Evolutionary conservation across 306 rosid genomes (phyloP).

Genomic region (Senna siamea): DNA sequence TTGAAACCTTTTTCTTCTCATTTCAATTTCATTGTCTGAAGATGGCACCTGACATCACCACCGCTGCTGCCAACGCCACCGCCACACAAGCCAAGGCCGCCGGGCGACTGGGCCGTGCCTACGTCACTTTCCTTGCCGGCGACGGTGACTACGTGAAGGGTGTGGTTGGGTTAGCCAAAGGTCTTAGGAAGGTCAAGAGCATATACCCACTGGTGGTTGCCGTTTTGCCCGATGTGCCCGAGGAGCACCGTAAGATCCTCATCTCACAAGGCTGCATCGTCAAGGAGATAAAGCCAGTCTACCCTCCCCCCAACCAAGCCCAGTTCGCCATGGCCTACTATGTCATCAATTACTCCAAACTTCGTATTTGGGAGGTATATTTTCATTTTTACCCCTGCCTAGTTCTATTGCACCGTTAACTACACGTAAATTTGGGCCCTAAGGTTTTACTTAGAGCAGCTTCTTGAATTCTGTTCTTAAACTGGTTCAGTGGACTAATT

Average conservation of each 20-base stretch:
- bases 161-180: conserved; percentile 87
- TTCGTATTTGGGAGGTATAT: conserved; percentile 89
- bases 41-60: conserved; percentile 63
- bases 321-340: conserved; percentile 87
- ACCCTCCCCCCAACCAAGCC: conserved; percentile 79
- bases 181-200: conserved; percentile 64
- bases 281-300: conserved; percentile 67
- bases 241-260: conserved; percentile 66
- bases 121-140: conserved; percentile 83
- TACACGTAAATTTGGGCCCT: too few relatives aligned
- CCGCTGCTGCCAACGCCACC: conserved; percentile 10
- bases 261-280: conserved; percentile 70
- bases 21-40: neutral
- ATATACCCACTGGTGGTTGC: conserved; percentile 84
- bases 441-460: too few relatives aligned
- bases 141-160: conserved; percentile 79
- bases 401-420: too few relatives aligned
- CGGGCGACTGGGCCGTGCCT: conserved; percentile 50
- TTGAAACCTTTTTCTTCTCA: neutral
- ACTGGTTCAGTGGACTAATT: too few relatives aligned
- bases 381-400: too few relatives aligned
- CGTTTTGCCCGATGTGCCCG: conserved; percentile 76
- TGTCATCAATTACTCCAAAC: conserved; percentile 92
- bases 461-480: too few relatives aligned
- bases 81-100: conserved; percentile 2